Evolutionary conservation across 805 yeast species (phyloP), one percentile per base, ranked within the genome.

Genomic region (Wickerhamiella musiphila): DNA sequence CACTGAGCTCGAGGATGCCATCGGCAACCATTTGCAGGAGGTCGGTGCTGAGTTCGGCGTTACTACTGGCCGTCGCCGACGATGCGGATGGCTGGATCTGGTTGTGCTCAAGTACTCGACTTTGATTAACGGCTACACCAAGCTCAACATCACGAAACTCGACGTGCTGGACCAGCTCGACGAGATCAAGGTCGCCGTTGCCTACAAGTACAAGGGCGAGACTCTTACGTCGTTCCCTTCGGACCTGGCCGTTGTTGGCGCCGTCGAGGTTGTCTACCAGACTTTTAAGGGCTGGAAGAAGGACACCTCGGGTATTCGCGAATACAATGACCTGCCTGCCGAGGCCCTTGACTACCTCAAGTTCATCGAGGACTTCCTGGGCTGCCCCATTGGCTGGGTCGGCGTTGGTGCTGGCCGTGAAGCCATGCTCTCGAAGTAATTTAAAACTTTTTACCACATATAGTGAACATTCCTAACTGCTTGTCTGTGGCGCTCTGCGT

Each of bases 381-480:
- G 67, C 30, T 86, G 81, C 36, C 93, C 93, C 35, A 68, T 90
- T 41, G 78, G 77, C 55, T 90, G 95, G 95, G 90, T 90, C 40
- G 98, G 98, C 53, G 90, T 93, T 36, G 98, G 98, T 41, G 95
- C 98, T 41, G 93, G 82, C 33, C 78, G 96, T 63, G 93, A 78
- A 35, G 73, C 84, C 23, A 84, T 83, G 94, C 66, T 83, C 46
- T 72, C 70, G 45, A 75, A 71, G 54, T 23, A 38, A 14, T 34
- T 31, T 23, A n/a, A n/a, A n/a, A n/a, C n/a, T n/a, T n/a, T n/a
- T n/a, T n/a, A n/a, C n/a, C n/a, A 18, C 14, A 11, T 23, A 22
- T 13, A n/a, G 18, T 32, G 14, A 22, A n/a, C 6, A 6, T n/a
- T 25, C 6, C 14, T 20, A 8, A 6, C 16, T 28, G 10, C 23